Conservation (phyloP, 2,329 filamentous ascomycete genomes). For the Fusarium staphyleae region DNA sequence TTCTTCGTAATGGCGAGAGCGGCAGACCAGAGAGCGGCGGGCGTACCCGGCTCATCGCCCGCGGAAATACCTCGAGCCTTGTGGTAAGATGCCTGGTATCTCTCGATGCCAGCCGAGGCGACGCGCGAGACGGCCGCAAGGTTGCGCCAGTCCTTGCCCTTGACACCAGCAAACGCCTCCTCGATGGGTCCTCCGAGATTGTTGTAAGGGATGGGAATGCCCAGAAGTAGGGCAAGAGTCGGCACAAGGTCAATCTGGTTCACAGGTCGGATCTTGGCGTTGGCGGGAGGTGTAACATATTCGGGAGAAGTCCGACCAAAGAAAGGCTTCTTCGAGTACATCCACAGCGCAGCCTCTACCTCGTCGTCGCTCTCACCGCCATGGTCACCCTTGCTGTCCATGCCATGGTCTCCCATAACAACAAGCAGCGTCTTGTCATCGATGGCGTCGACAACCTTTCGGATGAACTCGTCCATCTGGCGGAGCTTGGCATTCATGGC, state of each 20-base stretch:
- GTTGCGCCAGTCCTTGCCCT: conserved; percentile 76
- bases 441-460: conserved; percentile 71
- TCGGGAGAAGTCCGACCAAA: conserved; percentile 79
- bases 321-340: conserved; percentile 89
- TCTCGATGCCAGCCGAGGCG: conserved; percentile 83
- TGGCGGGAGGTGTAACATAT: conserved; percentile 65
- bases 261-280: conserved; percentile 77
- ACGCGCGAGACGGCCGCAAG: conserved; percentile 79
- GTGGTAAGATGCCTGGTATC: conserved; percentile 87
- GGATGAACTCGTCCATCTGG: conserved; percentile 87
- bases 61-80: conserved; percentile 72
- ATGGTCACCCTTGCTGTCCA: conserved; percentile 97
- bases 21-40: conserved; percentile 57
- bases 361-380: conserved; percentile 98
- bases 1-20: conserved; percentile 52
- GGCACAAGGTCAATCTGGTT: conserved; percentile 96
- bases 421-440: conserved; percentile 89
- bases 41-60: conserved; percentile 53
- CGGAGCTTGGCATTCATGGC: conserved; percentile 90
- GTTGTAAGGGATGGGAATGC: conserved; percentile 94
- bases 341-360: conserved; percentile 93
- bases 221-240: conserved; percentile 85
- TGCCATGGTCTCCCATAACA: conserved; percentile 99
- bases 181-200: conserved; percentile 93
- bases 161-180: conserved; percentile 82